Conservation (phyloP, 1,284 basidiomycete species). For the Leccinum insolens region DNA sequence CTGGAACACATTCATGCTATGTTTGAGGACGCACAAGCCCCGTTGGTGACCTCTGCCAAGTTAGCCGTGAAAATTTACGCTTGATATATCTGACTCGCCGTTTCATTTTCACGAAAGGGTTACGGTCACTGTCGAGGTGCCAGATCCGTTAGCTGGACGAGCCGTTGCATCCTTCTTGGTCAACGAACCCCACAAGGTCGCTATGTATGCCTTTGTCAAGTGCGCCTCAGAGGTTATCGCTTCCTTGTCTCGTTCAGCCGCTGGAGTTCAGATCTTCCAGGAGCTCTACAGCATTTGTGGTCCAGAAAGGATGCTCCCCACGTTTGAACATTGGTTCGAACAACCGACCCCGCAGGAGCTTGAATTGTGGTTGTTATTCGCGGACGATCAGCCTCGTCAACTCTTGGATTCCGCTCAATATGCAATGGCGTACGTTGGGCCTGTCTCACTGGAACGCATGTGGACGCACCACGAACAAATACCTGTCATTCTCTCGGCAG, state of each 20-base stretch:
- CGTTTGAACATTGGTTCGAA: constrained; percentile 68
- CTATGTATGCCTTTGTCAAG: constrained; percentile 76
- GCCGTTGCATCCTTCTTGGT: constrained; percentile 84
- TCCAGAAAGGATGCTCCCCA: constrained; percentile 81
- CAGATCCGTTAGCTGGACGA: constrained; percentile 75
- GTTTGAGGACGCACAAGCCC: constrained; percentile 57
- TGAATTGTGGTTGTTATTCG: constrained; percentile 75
- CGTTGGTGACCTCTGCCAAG: constrained; percentile 62
- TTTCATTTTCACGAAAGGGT: constrained; percentile 62
- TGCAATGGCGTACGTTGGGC: constrained; percentile 85
- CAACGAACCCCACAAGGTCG: constrained; percentile 86
- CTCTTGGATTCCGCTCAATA: constrained; percentile 83
- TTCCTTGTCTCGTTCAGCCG: constrained; percentile 79
- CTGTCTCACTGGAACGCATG: constrained; percentile 78
- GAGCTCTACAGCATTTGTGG: constrained; percentile 86
- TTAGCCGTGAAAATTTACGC: constrained; percentile 38
- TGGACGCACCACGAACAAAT: constrained; percentile 77
- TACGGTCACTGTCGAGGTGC: constrained; percentile 73
- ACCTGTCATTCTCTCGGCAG: constrained; percentile 77
- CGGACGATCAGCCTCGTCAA: constrained; percentile 66
- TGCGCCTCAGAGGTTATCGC: constrained; percentile 86
- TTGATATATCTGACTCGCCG: constrained; percentile 13
- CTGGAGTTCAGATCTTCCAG: constrained; percentile 77
- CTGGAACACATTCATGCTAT: constrained; percentile 71
- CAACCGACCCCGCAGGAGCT: constrained; percentile 73